Evolutionary conservation across 2,329 filamentous ascomycete genomes (phyloP), one percentile per base, ranked within the genome.

Genomic region (Paecilomyces formosus): DNA sequence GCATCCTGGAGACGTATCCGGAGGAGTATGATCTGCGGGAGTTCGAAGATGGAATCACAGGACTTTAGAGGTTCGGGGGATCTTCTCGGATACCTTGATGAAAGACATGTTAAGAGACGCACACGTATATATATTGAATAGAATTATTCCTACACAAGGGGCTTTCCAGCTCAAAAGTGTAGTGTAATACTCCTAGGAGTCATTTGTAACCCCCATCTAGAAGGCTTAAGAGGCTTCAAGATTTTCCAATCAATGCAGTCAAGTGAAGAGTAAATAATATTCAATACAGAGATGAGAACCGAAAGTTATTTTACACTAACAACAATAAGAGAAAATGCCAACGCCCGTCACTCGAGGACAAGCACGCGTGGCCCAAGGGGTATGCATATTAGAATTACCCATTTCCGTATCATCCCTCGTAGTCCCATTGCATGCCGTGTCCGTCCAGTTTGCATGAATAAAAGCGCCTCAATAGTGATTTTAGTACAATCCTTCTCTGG

Each of bases 11-110:
- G 65, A 86, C 82, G 66, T 99, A 97, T 76, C 92, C 93, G 0
- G 86, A 89, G 35, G 94, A 99, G 79, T 99, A 99, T 74, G 92
- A 97, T 73, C 70, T 94, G 54, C 81, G 80, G 15, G 85, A 87
- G 64, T 91, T 85, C 74, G 89, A 96, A 63, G 89, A 85, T 3
- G 92, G 91, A 0, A 80, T 86, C 59, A 81, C 84, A 51, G 87
- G 85, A 18, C 35, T 39, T 39, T 45, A 45, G 15, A 21, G 6
- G 15, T 68, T 92, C 70, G 80, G 77, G 45, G 39, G 28, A 11
- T 9, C 22, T 24, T 12, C 21, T 18, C 15, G n/a, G 15, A 21
- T 6, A 31, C 30, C 5, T 12, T 31, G 6, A 31, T 31, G 8
- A 31, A 31, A 31, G 30, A 31, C 11, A 9, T 8, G 30, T 9